These are phyloP conservation scores for Ascoidea asiatica DNA, from an alignment of 805 yeast genomes.

Conservation along the genomic window DNA sequence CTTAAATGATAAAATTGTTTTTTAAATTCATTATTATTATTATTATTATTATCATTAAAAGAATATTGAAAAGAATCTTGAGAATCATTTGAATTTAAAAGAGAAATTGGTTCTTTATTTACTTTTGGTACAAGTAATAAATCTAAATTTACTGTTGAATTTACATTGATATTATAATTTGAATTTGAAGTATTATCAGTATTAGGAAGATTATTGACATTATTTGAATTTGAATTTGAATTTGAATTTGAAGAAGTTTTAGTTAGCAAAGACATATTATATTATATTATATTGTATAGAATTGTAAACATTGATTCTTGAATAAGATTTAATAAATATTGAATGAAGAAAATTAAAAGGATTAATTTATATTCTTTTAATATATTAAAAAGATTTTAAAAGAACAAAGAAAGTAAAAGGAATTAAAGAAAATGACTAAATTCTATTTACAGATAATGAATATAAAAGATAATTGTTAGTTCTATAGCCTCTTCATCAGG, in stretches of 20 bases:
- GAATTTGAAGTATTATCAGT: neutral
- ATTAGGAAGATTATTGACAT: neutral
- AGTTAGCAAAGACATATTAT: neutral
- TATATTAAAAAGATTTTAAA: too few species aligned
- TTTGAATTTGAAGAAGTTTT: neutral
- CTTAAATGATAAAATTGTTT: too few species aligned
- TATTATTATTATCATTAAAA: too few species aligned
- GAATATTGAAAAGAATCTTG: too few species aligned
- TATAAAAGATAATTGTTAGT: too few species aligned
- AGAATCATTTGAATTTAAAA: too few species aligned
- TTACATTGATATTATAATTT: too few species aligned
- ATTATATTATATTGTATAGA: neutral
- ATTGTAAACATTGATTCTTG: neutral
- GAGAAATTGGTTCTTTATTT: neutral
- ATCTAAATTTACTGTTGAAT: too few species aligned
- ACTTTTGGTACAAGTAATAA: neutral
- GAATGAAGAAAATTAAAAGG: neutral
- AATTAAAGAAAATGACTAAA: too few species aligned
- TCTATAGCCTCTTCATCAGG: too few species aligned
- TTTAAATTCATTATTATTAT: neutral
- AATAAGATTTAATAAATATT: neutral
- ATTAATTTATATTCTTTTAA: too few species aligned
- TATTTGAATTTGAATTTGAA: neutral
- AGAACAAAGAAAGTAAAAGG: neutral
- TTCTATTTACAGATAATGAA: too few species aligned